Conservation (phyloP, 257 asterid genomes). For the Datura wrightii region DNA sequence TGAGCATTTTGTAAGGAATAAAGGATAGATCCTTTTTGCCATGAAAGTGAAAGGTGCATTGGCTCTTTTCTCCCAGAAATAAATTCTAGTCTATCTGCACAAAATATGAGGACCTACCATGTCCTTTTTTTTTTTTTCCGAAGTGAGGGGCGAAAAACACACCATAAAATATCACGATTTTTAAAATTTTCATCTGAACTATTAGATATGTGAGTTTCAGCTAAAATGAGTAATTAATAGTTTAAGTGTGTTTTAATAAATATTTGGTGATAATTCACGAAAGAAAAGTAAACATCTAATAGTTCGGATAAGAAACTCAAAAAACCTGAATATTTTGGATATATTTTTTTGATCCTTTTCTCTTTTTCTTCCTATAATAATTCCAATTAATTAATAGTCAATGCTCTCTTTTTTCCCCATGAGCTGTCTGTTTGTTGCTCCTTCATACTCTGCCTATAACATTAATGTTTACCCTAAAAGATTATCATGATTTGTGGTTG, state of each 20-base stretch:
- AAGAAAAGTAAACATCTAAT: too few species aligned
- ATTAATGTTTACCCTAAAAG: neutral
- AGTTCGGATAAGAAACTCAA: too few species aligned
- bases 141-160: too few species aligned
- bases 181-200: too few species aligned
- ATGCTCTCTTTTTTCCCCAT: neutral
- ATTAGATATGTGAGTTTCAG: too few species aligned
- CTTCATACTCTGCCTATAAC: neutral
- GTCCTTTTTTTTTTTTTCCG: neutral
- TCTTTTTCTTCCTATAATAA: neutral
- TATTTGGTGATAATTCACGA: too few species aligned
- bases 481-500: neutral
- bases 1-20: constrained; percentile 31
- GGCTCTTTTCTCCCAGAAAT: constrained; percentile 27
- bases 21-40: constrained; percentile 32
- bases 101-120: constrained; percentile 35
- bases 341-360: too few species aligned
- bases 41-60: constrained; percentile 34
- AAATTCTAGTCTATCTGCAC: constrained; percentile 25
- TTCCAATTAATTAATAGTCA: constrained; percentile 18
- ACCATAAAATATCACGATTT: too few species aligned
- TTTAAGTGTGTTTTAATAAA: too few species aligned
- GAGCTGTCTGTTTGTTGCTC: neutral
- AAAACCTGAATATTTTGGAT: too few species aligned
- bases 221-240: too few species aligned